Evolutionary conservation across 768 basidiomycete species (phyloP).

Genomic region (Crassisporium funariophilum): DNA sequence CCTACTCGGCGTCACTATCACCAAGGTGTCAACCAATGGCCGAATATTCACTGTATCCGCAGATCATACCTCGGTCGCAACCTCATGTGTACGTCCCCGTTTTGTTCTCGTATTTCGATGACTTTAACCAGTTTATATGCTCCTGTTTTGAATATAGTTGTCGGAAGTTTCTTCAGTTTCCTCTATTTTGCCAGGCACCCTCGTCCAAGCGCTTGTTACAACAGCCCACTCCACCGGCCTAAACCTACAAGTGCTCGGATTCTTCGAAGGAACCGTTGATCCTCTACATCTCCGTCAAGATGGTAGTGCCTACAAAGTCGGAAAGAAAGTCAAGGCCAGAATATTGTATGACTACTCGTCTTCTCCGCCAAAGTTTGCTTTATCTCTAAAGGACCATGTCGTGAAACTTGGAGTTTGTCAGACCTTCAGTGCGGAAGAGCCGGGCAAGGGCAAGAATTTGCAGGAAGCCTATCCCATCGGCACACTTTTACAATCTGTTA

Average conservation of each 20-base stretch:
- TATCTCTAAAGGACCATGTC: conserved; percentile 76
- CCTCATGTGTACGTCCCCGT: conserved; percentile 53
- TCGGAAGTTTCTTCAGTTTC: conserved; percentile 77
- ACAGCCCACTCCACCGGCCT: conserved; percentile 72
- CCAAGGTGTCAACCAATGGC: conserved; percentile 72
- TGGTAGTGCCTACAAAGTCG: conserved; percentile 54
- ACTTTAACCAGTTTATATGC: not conserved
- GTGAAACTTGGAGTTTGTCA: conserved; percentile 51
- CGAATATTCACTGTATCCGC: conserved; percentile 74
- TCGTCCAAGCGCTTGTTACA: conserved; percentile 84
- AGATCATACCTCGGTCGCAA: conserved; percentile 48
- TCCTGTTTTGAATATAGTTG: conserved; percentile 42
- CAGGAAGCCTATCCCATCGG: conserved; percentile 74
- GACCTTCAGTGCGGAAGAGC: conserved; percentile 24
- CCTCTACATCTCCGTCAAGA: conserved; percentile 68
- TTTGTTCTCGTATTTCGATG: not conserved
- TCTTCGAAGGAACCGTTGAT: conserved; percentile 90
- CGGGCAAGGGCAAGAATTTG: conserved; percentile 30
- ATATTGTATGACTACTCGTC: conserved; percentile 79
- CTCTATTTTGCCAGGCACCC: conserved; percentile 83
- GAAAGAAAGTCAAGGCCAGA: conserved; percentile 80
- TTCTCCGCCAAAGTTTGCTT: conserved; percentile 81
- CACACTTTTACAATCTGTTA: conserved; percentile 67
- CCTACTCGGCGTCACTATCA: conserved; percentile 66
- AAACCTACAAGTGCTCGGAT: conserved; percentile 87